Evolutionary conservation across 345 rosid species (phyloP).

Genomic region (Aquilaria yunnanensis): DNA sequence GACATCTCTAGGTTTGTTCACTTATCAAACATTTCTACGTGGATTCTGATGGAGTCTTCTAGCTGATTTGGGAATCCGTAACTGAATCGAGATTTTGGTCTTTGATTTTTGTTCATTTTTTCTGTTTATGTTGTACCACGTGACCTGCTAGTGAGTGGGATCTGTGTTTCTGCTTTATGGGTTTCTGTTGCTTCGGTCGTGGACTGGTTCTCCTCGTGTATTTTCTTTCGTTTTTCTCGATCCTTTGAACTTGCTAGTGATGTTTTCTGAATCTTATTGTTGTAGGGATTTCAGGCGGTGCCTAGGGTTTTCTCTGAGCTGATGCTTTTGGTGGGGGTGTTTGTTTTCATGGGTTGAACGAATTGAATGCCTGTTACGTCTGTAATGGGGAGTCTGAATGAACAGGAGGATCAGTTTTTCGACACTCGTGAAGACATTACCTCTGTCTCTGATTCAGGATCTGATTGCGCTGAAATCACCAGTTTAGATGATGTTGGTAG

Average conservation of each 20-base stretch:
- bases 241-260: background rate
- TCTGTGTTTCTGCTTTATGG: conserved; percentile 10
- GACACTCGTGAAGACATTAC: conserved; percentile 37
- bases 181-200: background rate
- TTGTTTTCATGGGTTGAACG: conserved; percentile 25
- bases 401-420: conserved; percentile 29
- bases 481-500: conserved; percentile 20
- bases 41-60: background rate
- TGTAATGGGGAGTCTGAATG: conserved; percentile 33
- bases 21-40: background rate
- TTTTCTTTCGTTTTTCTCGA: background rate
- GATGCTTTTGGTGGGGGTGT: conserved; percentile 6
- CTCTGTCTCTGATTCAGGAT: conserved; percentile 29
- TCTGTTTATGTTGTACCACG: background rate
- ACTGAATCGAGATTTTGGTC: conserved; percentile 18
- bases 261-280: background rate
- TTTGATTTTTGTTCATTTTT: background rate
- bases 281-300: conserved; percentile 20
- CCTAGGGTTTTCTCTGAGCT: conserved; percentile 18
- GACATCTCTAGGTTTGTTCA: conserved; percentile 18
- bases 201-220: background rate
- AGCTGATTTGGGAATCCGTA: conserved; percentile 9
- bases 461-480: conserved; percentile 20
- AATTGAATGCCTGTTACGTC: background rate
- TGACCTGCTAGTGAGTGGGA: conserved; percentile 10